Evolutionary conservation across 345 rosid species (phyloP).

Genomic region (Microcos paniculata): DNA sequence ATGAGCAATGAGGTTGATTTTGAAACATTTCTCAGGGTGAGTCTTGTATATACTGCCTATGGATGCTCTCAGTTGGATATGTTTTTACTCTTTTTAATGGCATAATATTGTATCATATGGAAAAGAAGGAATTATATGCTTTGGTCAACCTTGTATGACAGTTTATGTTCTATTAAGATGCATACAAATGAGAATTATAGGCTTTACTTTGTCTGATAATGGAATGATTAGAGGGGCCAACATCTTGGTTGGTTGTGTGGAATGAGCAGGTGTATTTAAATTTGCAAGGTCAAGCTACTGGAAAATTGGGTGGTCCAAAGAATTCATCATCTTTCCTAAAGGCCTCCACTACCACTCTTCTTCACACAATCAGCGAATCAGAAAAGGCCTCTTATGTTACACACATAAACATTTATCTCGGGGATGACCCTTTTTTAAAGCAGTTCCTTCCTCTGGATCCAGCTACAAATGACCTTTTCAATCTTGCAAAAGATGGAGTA

Average conservation of each 20-base stretch:
- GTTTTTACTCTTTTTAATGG: not conserved
- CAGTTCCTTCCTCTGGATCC: conserved; percentile 92
- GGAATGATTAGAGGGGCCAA: conserved; percentile 14
- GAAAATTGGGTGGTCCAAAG: conserved; percentile 60
- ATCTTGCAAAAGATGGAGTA: conserved; percentile 88
- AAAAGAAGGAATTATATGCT: not conserved
- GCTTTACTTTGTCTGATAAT: not conserved
- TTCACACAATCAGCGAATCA: conserved; percentile 67
- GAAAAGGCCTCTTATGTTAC: conserved; percentile 81
- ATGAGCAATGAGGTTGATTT: conserved; percentile 52
- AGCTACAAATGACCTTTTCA: conserved; percentile 60
- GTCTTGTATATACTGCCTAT: conserved; percentile 11
- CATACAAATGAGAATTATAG: not conserved
- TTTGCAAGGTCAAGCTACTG: conserved; percentile 61
- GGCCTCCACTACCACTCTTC: conserved; percentile 64
- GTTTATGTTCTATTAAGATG: not conserved
- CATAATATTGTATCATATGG: not conserved
- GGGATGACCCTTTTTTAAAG: conserved; percentile 81
- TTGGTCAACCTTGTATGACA: not conserved
- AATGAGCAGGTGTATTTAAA: conserved; percentile 59
- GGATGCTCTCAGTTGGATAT: not conserved
- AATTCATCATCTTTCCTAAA: conserved; percentile 70
- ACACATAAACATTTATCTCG: conserved; percentile 87
- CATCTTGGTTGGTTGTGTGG: conserved; percentile 23
- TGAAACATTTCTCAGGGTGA: conserved; percentile 81